Conservation (phyloP, 305 asterid genomes). For the Euphrasia arctica region DNA sequence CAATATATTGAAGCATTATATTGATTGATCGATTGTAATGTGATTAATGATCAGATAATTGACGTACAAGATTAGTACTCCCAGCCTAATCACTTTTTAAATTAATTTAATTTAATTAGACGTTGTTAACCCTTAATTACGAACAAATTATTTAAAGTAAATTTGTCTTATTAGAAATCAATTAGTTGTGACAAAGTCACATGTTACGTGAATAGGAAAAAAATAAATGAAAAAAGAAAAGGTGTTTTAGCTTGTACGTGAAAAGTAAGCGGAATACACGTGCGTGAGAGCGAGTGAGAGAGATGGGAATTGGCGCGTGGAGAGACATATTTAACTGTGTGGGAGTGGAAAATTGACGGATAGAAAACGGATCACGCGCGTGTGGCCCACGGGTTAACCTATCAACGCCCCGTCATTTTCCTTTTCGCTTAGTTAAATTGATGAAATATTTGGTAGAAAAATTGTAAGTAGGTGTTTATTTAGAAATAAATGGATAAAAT, state of each 20-base stretch:
- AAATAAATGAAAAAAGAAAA: too few species aligned
- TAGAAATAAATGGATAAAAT: too few species aligned
- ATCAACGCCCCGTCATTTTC: too few species aligned
- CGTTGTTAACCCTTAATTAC: not conserved
- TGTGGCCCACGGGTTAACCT: constrained; percentile 12
- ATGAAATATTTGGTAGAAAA: too few species aligned
- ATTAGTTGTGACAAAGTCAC: not conserved
- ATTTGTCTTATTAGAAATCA: not conserved
- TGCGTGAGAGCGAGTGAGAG: constrained; percentile 28
- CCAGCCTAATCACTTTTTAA: not conserved
- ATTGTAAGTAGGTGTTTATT: too few species aligned
- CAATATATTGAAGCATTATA: constrained; percentile 6
- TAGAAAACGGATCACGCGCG: constrained; percentile 18
- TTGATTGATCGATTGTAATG: constrained; percentile 17
- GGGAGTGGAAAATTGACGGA: constrained; percentile 9
- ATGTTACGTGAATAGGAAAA: too few species aligned
- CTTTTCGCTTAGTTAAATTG: too few species aligned
- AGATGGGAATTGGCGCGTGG: constrained; percentile 13
- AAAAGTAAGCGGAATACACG: not conserved
- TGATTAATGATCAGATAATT: constrained; percentile 28
- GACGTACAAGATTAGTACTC: constrained; percentile 26
- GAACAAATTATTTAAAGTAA: too few species aligned
- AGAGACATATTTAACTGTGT: constrained; percentile 23
- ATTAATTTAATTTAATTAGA: not conserved
- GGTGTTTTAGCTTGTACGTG: not conserved